Evolutionary conservation across 805 yeast genomes (phyloP).

Genomic region (Saccharomycopsis olivae): DNA sequence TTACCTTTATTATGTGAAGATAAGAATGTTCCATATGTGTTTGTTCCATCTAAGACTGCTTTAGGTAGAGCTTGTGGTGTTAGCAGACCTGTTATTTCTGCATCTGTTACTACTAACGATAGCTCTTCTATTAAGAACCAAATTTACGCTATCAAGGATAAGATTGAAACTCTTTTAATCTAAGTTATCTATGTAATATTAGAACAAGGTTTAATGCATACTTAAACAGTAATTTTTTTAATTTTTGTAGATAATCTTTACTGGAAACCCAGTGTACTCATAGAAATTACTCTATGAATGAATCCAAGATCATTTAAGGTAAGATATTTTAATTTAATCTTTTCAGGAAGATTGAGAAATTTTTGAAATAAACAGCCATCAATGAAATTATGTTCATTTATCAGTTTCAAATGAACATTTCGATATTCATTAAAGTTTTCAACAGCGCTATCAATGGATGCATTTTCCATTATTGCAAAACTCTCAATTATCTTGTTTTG

Average conservation of each 20-base stretch:
- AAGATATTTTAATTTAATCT: neutral
- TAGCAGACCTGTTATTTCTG: constrained; percentile 98
- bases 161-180: constrained; percentile 95
- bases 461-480: neutral
- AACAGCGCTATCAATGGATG: neutral
- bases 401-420: neutral
- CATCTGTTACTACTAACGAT: constrained; percentile 95
- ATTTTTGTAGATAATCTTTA: too few relatives aligned
- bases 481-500: neutral
- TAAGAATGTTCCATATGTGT: constrained; percentile 98
- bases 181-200: constrained; percentile 35
- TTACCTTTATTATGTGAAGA: constrained; percentile 97
- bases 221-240: too few relatives aligned
- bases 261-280: too few relatives aligned
- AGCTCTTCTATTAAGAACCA: constrained; percentile 96
- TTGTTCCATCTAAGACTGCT: constrained; percentile 97
- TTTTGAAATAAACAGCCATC: constrained; percentile 1
- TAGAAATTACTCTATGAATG: too few relatives aligned
- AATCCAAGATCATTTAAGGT: too few relatives aligned
- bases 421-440: neutral
- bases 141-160: constrained; percentile 95
- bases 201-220: too few relatives aligned
- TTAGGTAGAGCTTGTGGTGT: constrained; percentile 99
- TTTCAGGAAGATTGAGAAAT: neutral
- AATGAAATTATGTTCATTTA: neutral